A percentile compares a stretch with the other conserved stretches of the same genome.
phyloP scores from a whole-genome alignment of 2,329 filamentous ascomycete species.

The Fusarium haematococcum region DNA sequence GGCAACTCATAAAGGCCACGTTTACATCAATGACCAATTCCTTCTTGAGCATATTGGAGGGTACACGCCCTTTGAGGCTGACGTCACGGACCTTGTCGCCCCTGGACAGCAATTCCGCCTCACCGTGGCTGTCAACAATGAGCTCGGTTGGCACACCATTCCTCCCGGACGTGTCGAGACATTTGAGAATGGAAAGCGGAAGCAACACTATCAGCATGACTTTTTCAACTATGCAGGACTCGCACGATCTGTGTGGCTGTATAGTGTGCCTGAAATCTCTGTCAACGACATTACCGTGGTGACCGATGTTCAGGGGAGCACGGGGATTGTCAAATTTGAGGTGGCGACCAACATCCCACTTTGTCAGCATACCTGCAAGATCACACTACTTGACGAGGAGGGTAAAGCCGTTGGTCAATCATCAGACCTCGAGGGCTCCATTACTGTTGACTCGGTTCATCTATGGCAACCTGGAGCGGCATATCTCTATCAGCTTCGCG shows the following conservation, averaged over 20 bases:
- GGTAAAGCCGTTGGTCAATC: not conserved
- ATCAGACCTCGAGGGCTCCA: not conserved
- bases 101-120: constrained; percentile 13
- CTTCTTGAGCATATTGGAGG: constrained; percentile 23
- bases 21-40: constrained; percentile 25
- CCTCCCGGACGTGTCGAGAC: constrained; percentile 18
- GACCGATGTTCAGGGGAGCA: constrained; percentile 7
- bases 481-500: constrained; percentile 17
- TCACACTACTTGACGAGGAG: constrained; percentile 12
- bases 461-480: constrained; percentile 27
- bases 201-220: constrained; percentile 32
- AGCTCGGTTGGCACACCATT: constrained; percentile 23
- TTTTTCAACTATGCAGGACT: constrained; percentile 28
- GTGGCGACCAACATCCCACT: not conserved
- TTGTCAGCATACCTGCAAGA: not conserved
- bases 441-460: constrained; percentile 2
- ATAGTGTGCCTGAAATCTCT: not conserved
- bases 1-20: constrained; percentile 19
- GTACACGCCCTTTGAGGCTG: constrained; percentile 22
- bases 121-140: constrained; percentile 24
- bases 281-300: constrained; percentile 11
- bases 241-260: constrained; percentile 18
- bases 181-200: constrained; percentile 10
- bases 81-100: constrained; percentile 3
- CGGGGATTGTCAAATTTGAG: constrained; percentile 8